These are phyloP conservation scores for Apophysomyces variabilis DNA, from an alignment of 371 early-diverging fungal genomes.

Conservation along the genomic window DNA sequence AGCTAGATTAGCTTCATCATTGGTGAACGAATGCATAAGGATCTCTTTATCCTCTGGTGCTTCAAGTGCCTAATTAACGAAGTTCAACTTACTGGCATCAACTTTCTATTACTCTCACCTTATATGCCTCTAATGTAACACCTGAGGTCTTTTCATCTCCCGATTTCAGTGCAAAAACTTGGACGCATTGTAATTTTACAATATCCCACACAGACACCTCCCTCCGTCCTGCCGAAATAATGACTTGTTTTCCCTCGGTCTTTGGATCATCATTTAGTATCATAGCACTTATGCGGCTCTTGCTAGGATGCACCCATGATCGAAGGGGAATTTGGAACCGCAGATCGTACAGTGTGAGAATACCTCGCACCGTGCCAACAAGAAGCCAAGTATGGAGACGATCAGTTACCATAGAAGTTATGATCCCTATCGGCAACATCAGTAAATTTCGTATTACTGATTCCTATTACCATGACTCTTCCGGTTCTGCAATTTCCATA, in stretches of 20 bases:
- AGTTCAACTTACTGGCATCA: not conserved
- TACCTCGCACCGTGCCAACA: slow-evolving; percentile 84
- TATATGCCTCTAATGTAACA: slow-evolving; percentile 53
- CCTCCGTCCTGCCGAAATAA: slow-evolving; percentile 72
- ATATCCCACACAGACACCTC: slow-evolving; percentile 91
- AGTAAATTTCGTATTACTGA: not conserved
- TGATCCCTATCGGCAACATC: slow-evolving; percentile 48
- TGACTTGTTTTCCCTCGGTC: slow-evolving; percentile 50
- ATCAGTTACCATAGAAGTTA: slow-evolving; percentile 77
- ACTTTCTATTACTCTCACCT: slow-evolving; percentile 28
- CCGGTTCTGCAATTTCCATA: slow-evolving; percentile 68
- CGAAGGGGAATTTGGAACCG: slow-evolving; percentile 80
- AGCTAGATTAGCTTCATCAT: slow-evolving; percentile 52
- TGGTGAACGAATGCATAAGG: slow-evolving; percentile 53
- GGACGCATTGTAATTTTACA: slow-evolving; percentile 68
- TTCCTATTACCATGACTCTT: slow-evolving; percentile 55
- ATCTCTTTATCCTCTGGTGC: slow-evolving; percentile 59
- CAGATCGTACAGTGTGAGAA: slow-evolving; percentile 83
- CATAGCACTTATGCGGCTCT: slow-evolving; percentile 69
- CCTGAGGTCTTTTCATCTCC: slow-evolving; percentile 62
- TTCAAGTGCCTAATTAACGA: slow-evolving; percentile 41
- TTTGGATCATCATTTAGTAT: slow-evolving; percentile 56
- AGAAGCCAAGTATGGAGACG: slow-evolving; percentile 69
- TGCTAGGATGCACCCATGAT: slow-evolving; percentile 83
- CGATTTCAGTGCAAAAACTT: slow-evolving; percentile 68